Percentiles rank a stretch among this genome's conserved stretches.
Conservation (phyloP, 2,329 filamentous ascomycete genomes). For the Chrysoporthe cubensis region DNA sequence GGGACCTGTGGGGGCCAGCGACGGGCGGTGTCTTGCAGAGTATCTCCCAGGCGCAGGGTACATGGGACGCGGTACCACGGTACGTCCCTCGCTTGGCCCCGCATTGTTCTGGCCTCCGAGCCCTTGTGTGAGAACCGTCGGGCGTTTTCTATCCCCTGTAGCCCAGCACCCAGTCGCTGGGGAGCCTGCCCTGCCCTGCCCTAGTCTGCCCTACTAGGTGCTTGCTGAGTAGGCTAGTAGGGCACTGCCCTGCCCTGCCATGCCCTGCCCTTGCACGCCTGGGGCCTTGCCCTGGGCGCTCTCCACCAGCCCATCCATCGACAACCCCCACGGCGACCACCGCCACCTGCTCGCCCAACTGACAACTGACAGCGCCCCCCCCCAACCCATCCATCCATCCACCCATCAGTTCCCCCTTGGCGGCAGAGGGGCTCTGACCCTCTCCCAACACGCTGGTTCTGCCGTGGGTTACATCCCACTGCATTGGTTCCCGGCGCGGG, state of each 20-base stretch:
- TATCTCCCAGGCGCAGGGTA: neutral
- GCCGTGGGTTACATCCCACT: conserved; percentile 2
- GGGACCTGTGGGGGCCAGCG: neutral
- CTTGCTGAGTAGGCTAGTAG: no score
- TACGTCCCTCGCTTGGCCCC: neutral
- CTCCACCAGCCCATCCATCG: neutral
- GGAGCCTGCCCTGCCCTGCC: no score
- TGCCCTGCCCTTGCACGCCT: no score
- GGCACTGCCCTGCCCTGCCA: no score
- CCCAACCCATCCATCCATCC: neutral
- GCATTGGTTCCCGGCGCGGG: conserved; percentile 10
- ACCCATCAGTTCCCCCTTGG: neutral
- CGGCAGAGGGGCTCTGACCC: neutral
- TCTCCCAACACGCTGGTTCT: conserved; percentile 11
- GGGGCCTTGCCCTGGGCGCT: no score
- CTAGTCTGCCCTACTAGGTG: no score
- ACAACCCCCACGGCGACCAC: neutral
- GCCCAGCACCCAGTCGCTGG: no score
- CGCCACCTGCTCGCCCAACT: neutral
- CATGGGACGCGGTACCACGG: neutral
- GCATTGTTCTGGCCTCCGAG: conserved; percentile 12
- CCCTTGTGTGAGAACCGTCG: neutral
- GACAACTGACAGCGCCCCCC: neutral
- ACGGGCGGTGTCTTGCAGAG: neutral
- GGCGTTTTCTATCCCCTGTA: no score